phyloP scores from a whole-genome alignment of 169 alveolate genomes.

The Babesia caballi region DNA sequence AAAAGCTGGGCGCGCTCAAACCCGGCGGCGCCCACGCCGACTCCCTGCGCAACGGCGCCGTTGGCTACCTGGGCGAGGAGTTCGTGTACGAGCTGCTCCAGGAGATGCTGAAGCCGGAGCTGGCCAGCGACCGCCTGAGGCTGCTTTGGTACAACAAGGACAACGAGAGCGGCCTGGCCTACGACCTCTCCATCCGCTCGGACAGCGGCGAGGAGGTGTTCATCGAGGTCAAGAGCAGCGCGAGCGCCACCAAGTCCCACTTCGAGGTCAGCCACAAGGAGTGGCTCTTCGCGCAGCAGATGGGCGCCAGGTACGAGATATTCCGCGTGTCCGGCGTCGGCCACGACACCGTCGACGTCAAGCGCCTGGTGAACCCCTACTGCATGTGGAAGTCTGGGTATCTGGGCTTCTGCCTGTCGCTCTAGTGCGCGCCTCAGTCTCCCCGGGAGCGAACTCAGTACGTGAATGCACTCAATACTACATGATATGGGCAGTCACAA shows the following conservation, averaged over 20 bases:
- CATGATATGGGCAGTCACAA: no score
- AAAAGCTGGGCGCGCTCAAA: background rate
- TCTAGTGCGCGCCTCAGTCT: no score
- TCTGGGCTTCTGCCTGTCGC: conserved; percentile 28
- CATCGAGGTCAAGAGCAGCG: conserved; percentile 52
- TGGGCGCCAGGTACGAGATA: conserved; percentile 24
- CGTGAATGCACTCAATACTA: no score
- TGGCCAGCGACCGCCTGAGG: background rate
- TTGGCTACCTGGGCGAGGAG: conserved; percentile 42
- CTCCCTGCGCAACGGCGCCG: background rate
- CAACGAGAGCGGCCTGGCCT: conserved; percentile 33
- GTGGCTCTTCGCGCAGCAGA: conserved; percentile 53
- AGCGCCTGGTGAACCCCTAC: conserved; percentile 31
- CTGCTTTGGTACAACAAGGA: conserved; percentile 33
- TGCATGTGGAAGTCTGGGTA: conserved; percentile 24
- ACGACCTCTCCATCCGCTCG: conserved; percentile 12
- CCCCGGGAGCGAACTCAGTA: no score
- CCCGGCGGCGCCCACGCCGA: background rate
- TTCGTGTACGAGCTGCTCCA: conserved; percentile 15
- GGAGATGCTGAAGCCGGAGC: background rate
- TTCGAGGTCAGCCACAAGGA: conserved; percentile 37
- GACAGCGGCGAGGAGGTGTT: conserved; percentile 7
- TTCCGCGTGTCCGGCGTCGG: conserved; percentile 46
- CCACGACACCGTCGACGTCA: background rate
- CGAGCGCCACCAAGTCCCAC: background rate